phyloP scores from a whole-genome alignment of 2,329 filamentous ascomycete species.

The Didymella lethalis region DNA sequence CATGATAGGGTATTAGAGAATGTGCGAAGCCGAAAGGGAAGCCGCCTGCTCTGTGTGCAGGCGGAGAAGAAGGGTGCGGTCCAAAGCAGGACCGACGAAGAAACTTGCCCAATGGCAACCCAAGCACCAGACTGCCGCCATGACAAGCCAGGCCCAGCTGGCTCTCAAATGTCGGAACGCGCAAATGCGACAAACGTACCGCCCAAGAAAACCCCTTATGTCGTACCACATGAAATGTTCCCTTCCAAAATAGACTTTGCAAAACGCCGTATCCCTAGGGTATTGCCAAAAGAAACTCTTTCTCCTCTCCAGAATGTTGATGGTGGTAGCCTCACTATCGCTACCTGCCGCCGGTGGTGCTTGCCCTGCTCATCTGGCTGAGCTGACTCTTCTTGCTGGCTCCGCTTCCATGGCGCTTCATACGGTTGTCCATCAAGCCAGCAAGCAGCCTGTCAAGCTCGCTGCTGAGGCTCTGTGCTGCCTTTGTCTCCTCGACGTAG shows the following conservation, averaged over 20 bases:
- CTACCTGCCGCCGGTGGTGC: constrained; percentile 4
- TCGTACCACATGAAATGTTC: constrained; percentile 14
- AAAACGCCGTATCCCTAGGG: constrained; percentile 17
- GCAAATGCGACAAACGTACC: constrained; percentile 2
- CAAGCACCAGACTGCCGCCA: constrained; percentile 4
- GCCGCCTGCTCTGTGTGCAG: neutral
- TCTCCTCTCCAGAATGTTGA: neutral
- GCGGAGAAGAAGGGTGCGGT: neutral
- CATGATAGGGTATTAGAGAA: constrained; percentile 13
- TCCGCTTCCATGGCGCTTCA: constrained; percentile 25
- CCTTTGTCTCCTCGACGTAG: constrained; percentile 87
- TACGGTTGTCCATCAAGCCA: constrained; percentile 71
- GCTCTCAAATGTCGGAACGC: neutral
- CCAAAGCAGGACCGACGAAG: neutral
- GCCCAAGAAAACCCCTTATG: neutral
- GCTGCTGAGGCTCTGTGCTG: constrained; percentile 85
- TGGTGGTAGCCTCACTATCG: neutral
- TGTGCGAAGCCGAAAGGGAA: neutral
- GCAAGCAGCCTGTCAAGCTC: constrained; percentile 88
- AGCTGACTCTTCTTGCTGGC: constrained; percentile 17
- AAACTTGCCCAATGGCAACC: neutral
- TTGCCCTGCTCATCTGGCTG: constrained; percentile 10
- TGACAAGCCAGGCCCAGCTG: constrained; percentile 15
- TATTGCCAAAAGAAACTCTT: constrained; percentile 12
- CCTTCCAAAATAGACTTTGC: constrained; percentile 3